Percentiles rank a stretch among this genome's conserved stretches.
These are phyloP conservation scores for Taxillus chinensis DNA, from an alignment of 164 flowering plant genomes.

Conservation along the genomic window DNA sequence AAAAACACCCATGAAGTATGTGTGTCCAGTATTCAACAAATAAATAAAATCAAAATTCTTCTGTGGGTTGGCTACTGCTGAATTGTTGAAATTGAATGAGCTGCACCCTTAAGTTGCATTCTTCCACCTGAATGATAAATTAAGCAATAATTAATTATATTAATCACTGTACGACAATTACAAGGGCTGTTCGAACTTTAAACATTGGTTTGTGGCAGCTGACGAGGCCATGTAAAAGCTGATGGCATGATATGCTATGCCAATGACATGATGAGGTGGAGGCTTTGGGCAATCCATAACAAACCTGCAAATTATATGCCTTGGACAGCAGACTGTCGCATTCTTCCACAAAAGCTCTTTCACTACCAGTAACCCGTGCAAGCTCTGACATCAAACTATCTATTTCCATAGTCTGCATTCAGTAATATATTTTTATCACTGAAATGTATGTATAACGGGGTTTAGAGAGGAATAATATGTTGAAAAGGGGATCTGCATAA, in stretches of 20 bases:
- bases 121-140: slow-evolving; percentile 42
- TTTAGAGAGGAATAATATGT: neutral
- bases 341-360: slow-evolving; percentile 50
- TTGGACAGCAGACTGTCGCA: slow-evolving; percentile 45
- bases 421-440: neutral
- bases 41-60: slow-evolving; percentile 1
- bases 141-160: neutral
- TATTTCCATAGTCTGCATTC: slow-evolving; percentile 51
- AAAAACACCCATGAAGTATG: too few relatives aligned
- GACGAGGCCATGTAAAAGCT: neutral
- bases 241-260: too few relatives aligned
- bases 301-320: slow-evolving; percentile 47
- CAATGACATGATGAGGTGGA: neutral
- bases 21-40: neutral
- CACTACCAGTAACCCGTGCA: slow-evolving; percentile 44
- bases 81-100: slow-evolving; percentile 32
- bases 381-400: slow-evolving; percentile 44
- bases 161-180: neutral
- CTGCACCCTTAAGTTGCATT: slow-evolving; percentile 54
- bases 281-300: slow-evolving; percentile 2
- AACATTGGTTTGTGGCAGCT: neutral
- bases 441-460: too few relatives aligned
- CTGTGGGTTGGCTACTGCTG: slow-evolving; percentile 2
- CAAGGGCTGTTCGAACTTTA: neutral
- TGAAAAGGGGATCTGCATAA: neutral